Base-by-base conservation (phyloP, 352 stramenopile genomes). In the Pseudoperonospora humuli region DNA sequence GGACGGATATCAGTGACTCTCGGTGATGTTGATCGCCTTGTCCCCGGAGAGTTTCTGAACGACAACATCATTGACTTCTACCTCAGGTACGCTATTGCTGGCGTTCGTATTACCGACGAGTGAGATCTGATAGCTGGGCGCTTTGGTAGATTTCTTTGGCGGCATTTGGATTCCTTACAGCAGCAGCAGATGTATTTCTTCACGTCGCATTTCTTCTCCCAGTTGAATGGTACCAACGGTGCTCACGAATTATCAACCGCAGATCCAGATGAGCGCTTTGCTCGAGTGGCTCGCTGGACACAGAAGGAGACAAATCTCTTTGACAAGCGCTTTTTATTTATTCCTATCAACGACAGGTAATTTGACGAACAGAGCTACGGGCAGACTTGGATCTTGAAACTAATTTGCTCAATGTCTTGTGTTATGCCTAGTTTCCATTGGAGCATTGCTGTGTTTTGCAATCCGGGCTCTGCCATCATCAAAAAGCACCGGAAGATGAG, bases 191-290 rank as follows among this genome's bases (percentile, higher is more conserved):
- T 89, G 19, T 91, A 97, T 49, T 91, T 97, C 47, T 98, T 97
- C 56, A 96, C 85, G 15, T 96, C 90, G 9, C 90, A 98, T 60
- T 98, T 98, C 44, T 97, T 95, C 66, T 93, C 92, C 18, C 95
- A 90, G 19, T 54, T 98, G 7, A 70, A 77, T 43, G 69, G 86
- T 1, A 67, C 45, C 3, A 67, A 67, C 10, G 62, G 50, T 11
- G 47, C 45, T 31, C 45, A 56, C 26, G 61, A 71, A 25, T 27
- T 63, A 37, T 32, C 45, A 20, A 50, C n/a, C 2, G 15, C 54
- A 11, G 54, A 61, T 15, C 47, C 65, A 1, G 62, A 78, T 29
- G 70, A 84, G 37, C 67, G 72, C 14, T 75, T 83, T 33, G 51
- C 57, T 5, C 62, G 75, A 31, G 68, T 87, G 10, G 64, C 70